These are phyloP conservation scores for Scheffersomyces ergatensis DNA, from an alignment of 805 yeast species.

Conservation along the genomic window DNA sequence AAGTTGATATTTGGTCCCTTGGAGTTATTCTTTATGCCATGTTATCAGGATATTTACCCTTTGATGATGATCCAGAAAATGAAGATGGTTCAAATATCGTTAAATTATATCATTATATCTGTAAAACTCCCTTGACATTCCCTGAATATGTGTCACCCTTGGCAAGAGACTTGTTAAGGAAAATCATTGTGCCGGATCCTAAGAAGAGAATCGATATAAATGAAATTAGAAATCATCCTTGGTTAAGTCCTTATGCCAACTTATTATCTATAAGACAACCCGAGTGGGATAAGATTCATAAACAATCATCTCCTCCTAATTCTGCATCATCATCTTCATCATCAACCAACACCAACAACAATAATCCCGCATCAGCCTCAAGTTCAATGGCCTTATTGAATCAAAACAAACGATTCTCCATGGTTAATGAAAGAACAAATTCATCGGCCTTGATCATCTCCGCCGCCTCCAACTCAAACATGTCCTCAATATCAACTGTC, in stretches of 20 bases:
- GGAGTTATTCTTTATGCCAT: conserved; percentile 95
- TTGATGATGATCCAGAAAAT: conserved; percentile 95
- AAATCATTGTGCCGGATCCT: conserved; percentile 84
- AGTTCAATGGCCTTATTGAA: conserved; percentile 10
- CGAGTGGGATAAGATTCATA: conserved; percentile 77
- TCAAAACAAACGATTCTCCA: conserved; percentile 43
- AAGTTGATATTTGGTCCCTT: conserved; percentile 96
- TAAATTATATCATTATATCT: conserved; percentile 85
- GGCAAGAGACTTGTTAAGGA: conserved; percentile 86
- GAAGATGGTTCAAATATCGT: conserved; percentile 96
- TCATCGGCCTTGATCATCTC: conserved; percentile 33
- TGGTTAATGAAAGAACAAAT: conserved; percentile 40
- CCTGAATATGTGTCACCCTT: conserved; percentile 90
- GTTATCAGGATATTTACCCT: conserved; percentile 96
- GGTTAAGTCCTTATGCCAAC: conserved; percentile 83
- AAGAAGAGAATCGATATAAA: conserved; percentile 64
- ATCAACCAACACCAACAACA: conserved; percentile 1
- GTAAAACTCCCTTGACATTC: conserved; percentile 87
- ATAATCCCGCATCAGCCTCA: conserved; percentile 2
- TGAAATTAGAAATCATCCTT: conserved; percentile 76
- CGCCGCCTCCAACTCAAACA: conserved; percentile 10
- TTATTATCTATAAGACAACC: conserved; percentile 80
- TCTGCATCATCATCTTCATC: conserved; percentile 7
- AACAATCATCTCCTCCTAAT: conserved; percentile 12
- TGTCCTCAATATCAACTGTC: conserved; percentile 5